Evolutionary conservation across 2,329 filamentous ascomycete genomes (phyloP), one percentile per base, ranked within the genome.

Genomic region (Mariannaea elegans): DNA sequence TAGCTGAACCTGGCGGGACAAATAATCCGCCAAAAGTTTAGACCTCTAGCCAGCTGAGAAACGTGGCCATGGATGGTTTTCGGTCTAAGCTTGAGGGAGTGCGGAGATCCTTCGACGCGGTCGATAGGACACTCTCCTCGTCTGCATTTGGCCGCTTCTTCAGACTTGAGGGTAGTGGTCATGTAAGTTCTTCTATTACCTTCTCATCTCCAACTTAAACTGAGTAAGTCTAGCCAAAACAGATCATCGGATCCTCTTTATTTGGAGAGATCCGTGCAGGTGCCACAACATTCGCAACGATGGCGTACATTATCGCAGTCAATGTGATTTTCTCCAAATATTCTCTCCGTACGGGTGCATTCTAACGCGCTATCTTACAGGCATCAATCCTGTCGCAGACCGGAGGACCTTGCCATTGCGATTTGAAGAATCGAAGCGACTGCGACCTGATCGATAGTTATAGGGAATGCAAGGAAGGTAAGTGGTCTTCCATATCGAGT

Each of bases 181-280:
- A 65, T 32, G 61, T 59, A 41, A 36, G 63, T 47, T 50, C 19
- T 46, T 53, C 44, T 38, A 29, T 42, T 7, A 1, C 2, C 12
- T 2, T 18, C n/a, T 16, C 9, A 19, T 14, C 9, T 9, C 6
- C 12, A 61, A 23, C 5, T 5, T n/a, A n/a, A n/a, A n/a, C n/a
- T n/a, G n/a, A n/a, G n/a, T n/a, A n/a, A n/a, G n/a, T 24, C 10
- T 41, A 71, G 65, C 32, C 52, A 3, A 79, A 78, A 59, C 84
- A 86, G 71, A 82, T 86, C 41, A 82, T 83, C 63, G 82, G 82
- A 16, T 81, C 84, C 42, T 81, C 78, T 56, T 87, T 89, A 75
- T 83, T 87, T 67, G 88, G 84, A 19, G 87, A 89, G 72, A 77
- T 89, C 56, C 81, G 86, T 47, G 87, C 86, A 31, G 87, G 87